Evolutionary conservation across 257 asterid genomes (phyloP).

Genomic region (Ilex asprella): DNA sequence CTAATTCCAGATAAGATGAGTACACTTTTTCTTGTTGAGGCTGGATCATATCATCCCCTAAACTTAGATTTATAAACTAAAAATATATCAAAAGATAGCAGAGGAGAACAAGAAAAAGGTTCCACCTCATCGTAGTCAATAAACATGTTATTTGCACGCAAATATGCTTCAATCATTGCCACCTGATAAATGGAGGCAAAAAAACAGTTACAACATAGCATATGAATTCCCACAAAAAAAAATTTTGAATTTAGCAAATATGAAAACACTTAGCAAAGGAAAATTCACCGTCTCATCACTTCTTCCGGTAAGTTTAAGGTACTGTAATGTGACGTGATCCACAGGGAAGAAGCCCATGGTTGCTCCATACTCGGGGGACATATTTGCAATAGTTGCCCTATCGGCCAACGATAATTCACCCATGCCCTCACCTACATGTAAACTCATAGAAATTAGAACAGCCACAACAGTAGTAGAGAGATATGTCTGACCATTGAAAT

Average conservation of each 20-base stretch:
- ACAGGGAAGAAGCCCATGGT: constrained; percentile 99
- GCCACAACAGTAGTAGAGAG: background rate
- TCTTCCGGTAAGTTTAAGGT: constrained; percentile 81
- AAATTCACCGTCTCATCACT: constrained; percentile 64
- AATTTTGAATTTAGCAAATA: background rate
- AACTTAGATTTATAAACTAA: constrained; percentile 4
- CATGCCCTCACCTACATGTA: constrained; percentile 69
- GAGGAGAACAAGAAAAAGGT: background rate
- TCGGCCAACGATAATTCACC: constrained; percentile 73
- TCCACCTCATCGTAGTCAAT: constrained; percentile 76
- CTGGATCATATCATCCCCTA: constrained; percentile 27
- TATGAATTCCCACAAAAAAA: background rate
- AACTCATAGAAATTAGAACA: background rate
- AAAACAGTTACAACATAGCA: background rate
- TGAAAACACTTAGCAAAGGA: background rate
- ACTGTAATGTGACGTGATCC: constrained; percentile 77
- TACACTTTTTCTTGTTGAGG: constrained; percentile 75
- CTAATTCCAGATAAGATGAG: constrained; percentile 66
- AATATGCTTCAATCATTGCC: constrained; percentile 76
- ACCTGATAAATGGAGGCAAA: constrained; percentile 39
- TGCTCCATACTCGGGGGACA: constrained; percentile 97
- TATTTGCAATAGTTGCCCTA: constrained; percentile 92
- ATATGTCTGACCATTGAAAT: background rate
- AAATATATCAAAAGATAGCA: background rate
- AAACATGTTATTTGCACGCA: constrained; percentile 78